Evolutionary conservation across 2,329 filamentous ascomycete species (phyloP).

Genomic region (Cladosporium austrohemisphaericum): DNA sequence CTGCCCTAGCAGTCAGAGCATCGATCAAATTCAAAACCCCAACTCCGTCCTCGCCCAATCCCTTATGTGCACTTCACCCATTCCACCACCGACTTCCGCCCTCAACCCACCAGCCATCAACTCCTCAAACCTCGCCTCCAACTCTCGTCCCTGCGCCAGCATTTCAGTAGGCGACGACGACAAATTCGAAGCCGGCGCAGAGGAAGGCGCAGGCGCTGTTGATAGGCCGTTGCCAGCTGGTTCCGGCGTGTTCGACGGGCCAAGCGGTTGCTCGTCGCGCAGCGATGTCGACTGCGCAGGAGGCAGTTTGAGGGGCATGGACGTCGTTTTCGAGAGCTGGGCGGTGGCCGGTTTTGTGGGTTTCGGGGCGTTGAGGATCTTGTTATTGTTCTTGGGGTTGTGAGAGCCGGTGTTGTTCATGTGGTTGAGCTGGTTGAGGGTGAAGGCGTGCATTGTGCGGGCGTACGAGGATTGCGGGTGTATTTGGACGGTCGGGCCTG

Average conservation of each 20-base stretch:
- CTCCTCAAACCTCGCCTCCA: conserved; percentile 1
- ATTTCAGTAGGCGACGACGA: neutral
- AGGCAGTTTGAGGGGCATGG: neutral
- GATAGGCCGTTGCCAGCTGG: neutral
- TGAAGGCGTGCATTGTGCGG: conserved; percentile 27
- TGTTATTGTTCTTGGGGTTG: conserved; percentile 12
- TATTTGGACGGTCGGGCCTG: no score
- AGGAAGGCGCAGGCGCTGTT: neutral
- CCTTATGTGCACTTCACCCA: neutral
- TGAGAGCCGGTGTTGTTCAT: conserved; percentile 15
- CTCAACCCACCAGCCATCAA: neutral
- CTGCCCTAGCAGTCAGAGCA: no score
- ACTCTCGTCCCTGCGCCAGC: neutral
- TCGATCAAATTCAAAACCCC: neutral
- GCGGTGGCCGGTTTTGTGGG: neutral
- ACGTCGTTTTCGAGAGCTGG: neutral
- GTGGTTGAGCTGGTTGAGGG: conserved; percentile 23
- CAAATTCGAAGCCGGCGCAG: neutral
- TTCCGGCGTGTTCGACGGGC: conserved; percentile 22
- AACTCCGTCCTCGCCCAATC: no score
- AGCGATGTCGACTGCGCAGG: conserved; percentile 12
- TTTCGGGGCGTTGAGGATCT: neutral
- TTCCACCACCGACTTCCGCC: neutral
- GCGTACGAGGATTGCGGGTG: no score
- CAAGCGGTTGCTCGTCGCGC: conserved; percentile 22